Conservation (phyloP, 257 asterid species). For the Craterostigma plantagineum region DNA sequence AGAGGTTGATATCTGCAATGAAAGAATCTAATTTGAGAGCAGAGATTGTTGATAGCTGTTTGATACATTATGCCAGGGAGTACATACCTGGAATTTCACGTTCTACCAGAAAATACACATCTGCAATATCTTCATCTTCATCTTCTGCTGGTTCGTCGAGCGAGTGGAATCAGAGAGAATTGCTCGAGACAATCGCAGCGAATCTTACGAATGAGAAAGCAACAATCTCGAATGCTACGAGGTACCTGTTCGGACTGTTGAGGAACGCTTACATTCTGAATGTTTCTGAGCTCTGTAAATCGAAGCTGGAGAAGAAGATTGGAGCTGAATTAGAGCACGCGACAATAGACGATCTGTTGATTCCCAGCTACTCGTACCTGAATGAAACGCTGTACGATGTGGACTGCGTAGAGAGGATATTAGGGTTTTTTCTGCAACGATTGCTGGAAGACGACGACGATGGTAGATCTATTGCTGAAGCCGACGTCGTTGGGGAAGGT, state of each 20-base stretch:
- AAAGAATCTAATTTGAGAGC: constrained; percentile 38
- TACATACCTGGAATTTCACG: constrained; percentile 75
- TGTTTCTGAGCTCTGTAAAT: constrained; percentile 46
- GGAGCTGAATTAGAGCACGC: constrained; percentile 81
- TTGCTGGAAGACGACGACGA: constrained; percentile 16
- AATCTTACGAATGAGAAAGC: constrained; percentile 46
- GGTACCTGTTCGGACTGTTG: constrained; percentile 58
- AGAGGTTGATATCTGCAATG: constrained; percentile 51
- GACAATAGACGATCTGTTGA: constrained; percentile 63
- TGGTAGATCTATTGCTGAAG: constrained; percentile 20
- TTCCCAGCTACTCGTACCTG: constrained; percentile 91
- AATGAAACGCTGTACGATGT: constrained; percentile 86
- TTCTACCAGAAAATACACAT: constrained; percentile 33
- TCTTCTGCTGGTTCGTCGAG: constrained; percentile 32
- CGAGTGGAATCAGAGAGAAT: constrained; percentile 73
- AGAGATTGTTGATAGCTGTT: constrained; percentile 68
- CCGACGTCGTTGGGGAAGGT: constrained; percentile 20
- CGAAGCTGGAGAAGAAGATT: constrained; percentile 65
- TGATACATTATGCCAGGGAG: constrained; percentile 59
- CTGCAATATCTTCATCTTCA: constrained; percentile 43
- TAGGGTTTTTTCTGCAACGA: constrained; percentile 36
- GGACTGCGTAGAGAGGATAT: constrained; percentile 75
- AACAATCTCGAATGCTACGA: constrained; percentile 26
- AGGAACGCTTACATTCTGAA: constrained; percentile 63
- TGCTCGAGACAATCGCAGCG: constrained; percentile 48